Evolutionary conservation across 192 early-diverging fungal genomes (phyloP).

Genomic region (Funneliformis geosporum): DNA sequence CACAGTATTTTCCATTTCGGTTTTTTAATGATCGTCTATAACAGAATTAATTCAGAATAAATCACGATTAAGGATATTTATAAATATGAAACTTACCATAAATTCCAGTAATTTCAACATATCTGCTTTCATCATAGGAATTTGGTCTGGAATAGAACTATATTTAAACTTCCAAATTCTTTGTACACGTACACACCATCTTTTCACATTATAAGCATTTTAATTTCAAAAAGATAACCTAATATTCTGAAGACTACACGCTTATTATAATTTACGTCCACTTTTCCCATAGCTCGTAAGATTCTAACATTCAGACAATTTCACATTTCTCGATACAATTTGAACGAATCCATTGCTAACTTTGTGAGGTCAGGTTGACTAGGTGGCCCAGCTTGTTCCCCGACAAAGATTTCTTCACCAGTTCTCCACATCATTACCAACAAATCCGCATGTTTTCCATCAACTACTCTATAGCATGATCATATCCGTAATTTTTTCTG

Average conservation of each 20-base stretch:
- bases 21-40: slow-evolving; percentile 13
- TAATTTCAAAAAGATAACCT: slow-evolving; percentile 4
- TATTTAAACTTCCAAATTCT: slow-evolving; percentile 22
- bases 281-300: slow-evolving; percentile 9
- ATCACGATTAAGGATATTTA: not conserved
- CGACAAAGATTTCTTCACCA: not conserved
- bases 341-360: not conserved
- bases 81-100: slow-evolving; percentile 29
- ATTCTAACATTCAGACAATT: slow-evolving; percentile 19
- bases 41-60: slow-evolving; percentile 22
- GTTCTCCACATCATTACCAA: not conserved
- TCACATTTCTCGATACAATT: slow-evolving; percentile 22
- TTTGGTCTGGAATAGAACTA: not conserved
- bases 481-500: not conserved
- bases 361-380: slow-evolving; percentile 1
- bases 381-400: slow-evolving; percentile 5
- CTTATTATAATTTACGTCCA: slow-evolving; percentile 4
- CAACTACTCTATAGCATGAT: slow-evolving; percentile 12
- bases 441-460: not conserved
- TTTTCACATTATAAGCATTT: slow-evolving; percentile 28
- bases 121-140: slow-evolving; percentile 7
- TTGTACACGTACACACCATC: slow-evolving; percentile 28
- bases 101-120: slow-evolving; percentile 27
- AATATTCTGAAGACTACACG: slow-evolving; percentile 2
- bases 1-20: not conserved